These are phyloP conservation scores for Peniophora sp. DNA, from an alignment of 1,284 basidiomycete species.

Conservation along the genomic window DNA sequence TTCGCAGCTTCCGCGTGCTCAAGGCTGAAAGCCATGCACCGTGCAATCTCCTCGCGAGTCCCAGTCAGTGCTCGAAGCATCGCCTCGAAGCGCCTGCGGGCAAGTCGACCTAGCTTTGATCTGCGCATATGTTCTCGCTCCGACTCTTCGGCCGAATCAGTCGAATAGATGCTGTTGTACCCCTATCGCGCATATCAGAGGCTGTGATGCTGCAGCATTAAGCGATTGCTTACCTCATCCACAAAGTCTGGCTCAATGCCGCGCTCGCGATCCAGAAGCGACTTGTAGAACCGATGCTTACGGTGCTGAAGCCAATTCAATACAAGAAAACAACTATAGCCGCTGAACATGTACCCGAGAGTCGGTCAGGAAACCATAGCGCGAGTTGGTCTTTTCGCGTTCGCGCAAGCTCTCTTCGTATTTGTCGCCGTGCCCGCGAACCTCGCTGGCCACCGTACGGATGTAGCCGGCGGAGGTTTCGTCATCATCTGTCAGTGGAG, in stretches of 20 bases:
- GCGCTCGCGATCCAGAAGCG: slow-evolving; percentile 54
- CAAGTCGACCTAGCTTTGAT: slow-evolving; percentile 67
- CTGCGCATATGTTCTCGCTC: slow-evolving; percentile 77
- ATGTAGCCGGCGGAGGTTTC: slow-evolving; percentile 77
- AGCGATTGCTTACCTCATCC: slow-evolving; percentile 59
- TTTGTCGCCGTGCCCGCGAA: slow-evolving; percentile 70
- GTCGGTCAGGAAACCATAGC: slow-evolving; percentile 74
- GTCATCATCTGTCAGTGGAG: slow-evolving; percentile 45
- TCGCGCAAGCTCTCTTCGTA: slow-evolving; percentile 75
- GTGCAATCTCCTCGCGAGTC: slow-evolving; percentile 83
- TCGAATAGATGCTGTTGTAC: slow-evolving; percentile 87
- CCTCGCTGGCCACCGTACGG: slow-evolving; percentile 75
- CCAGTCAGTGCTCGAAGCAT: slow-evolving; percentile 86
- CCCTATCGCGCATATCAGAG: slow-evolving; percentile 43
- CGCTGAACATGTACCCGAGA: slow-evolving; percentile 38
- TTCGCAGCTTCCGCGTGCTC: slow-evolving; percentile 92
- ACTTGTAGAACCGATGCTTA: slow-evolving; percentile 74
- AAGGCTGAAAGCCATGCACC: slow-evolving; percentile 92
- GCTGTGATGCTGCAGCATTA: slow-evolving; percentile 1
- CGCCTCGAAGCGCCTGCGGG: slow-evolving; percentile 77
- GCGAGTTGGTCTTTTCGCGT: slow-evolving; percentile 73
- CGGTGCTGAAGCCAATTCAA: slow-evolving; percentile 48
- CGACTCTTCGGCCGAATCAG: slow-evolving; percentile 90
- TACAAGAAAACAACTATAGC: slow-evolving; percentile 7
- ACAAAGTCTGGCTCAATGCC: slow-evolving; percentile 64